These are phyloP conservation scores for Pseudozyma hubeiensis DNA, from an alignment of 1,284 basidiomycete genomes.

Conservation along the genomic window DNA sequence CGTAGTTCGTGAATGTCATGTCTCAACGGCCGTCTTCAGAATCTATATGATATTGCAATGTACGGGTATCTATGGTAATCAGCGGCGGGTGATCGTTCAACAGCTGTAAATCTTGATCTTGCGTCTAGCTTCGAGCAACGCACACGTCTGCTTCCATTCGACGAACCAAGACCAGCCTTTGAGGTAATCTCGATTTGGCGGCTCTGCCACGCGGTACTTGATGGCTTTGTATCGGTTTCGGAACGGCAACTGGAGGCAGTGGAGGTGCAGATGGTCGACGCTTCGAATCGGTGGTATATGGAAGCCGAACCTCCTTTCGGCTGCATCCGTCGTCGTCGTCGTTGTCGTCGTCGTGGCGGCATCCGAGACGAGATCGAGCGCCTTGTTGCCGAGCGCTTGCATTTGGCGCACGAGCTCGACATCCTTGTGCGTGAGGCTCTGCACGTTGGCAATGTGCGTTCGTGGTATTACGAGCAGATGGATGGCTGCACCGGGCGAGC, in stretches of 20 bases:
- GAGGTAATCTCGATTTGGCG: constrained; percentile 63
- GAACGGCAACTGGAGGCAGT: constrained; percentile 80
- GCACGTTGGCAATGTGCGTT: constrained; percentile 72
- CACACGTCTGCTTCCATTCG: constrained; percentile 75
- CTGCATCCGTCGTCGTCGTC: constrained; percentile 20
- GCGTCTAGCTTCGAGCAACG: constrained; percentile 75
- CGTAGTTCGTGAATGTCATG: neutral
- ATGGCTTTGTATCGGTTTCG: constrained; percentile 70
- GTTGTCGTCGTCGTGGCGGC: constrained; percentile 14
- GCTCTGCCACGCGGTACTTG: constrained; percentile 74
- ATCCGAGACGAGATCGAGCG: constrained; percentile 70
- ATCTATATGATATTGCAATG: neutral
- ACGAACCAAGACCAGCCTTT: constrained; percentile 85
- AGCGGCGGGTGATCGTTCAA: constrained; percentile 2
- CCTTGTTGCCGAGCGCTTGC: constrained; percentile 74
- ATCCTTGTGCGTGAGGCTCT: constrained; percentile 69
- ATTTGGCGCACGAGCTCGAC: constrained; percentile 73
- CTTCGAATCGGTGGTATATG: constrained; percentile 81
- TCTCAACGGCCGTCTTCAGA: no score
- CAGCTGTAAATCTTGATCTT: constrained; percentile 71
- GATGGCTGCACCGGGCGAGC: constrained; percentile 74
- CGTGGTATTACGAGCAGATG: constrained; percentile 79
- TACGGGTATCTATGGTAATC: constrained; percentile 6
- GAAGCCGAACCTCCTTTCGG: constrained; percentile 57
- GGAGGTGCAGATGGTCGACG: constrained; percentile 83